These are phyloP conservation scores for Arthrobotrys conoides DNA, from an alignment of 2,329 filamentous ascomycete genomes.

Conservation along the genomic window DNA sequence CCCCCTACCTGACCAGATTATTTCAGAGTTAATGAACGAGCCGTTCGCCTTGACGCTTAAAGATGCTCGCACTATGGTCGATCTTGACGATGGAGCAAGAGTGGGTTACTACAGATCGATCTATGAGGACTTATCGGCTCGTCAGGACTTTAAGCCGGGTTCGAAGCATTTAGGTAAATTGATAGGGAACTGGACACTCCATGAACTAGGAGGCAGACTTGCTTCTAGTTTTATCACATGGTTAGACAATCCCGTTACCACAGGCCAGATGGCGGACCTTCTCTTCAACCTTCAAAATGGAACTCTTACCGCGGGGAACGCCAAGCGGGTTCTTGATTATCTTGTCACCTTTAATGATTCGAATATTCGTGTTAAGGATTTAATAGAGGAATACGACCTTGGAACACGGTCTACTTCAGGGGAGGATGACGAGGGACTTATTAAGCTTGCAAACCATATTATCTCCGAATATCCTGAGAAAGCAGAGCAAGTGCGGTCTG, in stretches of 20 bases:
- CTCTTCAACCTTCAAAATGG: slow-evolving; percentile 67
- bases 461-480: slow-evolving; percentile 52
- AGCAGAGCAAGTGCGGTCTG: slow-evolving; percentile 45
- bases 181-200: slow-evolving; percentile 74
- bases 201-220: slow-evolving; percentile 71
- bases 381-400: slow-evolving; percentile 49
- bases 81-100: slow-evolving; percentile 82
- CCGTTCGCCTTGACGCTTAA: slow-evolving; percentile 81
- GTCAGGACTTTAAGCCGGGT: slow-evolving; percentile 62
- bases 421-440: slow-evolving; percentile 33
- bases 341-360: slow-evolving; percentile 21
- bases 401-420: slow-evolving; percentile 13
- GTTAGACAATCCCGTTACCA: slow-evolving; percentile 67
- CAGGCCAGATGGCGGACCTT: slow-evolving; percentile 68
- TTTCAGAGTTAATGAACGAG: slow-evolving; percentile 74
- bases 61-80: slow-evolving; percentile 84
- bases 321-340: slow-evolving; percentile 46
- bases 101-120: slow-evolving; percentile 77
- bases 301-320: slow-evolving; percentile 67
- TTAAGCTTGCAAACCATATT: slow-evolving; percentile 30
- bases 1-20: slow-evolving; percentile 78
- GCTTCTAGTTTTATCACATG: slow-evolving; percentile 67
- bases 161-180: slow-evolving; percentile 68
- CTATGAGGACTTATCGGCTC: slow-evolving; percentile 24
- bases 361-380: slow-evolving; percentile 4